phyloP scores from a whole-genome alignment of 805 yeast genomes.

The Metschnikowia continentalis region DNA sequence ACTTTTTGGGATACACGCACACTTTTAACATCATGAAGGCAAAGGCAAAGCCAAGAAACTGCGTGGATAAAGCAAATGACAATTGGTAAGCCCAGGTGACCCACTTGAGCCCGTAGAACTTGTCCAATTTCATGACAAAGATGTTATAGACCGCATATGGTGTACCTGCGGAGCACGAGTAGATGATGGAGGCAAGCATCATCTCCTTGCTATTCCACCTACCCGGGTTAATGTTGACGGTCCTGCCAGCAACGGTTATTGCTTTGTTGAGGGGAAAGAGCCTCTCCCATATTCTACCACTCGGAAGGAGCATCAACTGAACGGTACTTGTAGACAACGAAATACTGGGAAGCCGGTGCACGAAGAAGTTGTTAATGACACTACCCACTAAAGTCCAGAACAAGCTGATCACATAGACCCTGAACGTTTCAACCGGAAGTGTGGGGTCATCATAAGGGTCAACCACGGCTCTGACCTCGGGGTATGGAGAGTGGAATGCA shows the following conservation, averaged over 20 bases:
- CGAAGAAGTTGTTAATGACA: constrained; percentile 53
- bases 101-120: constrained; percentile 42
- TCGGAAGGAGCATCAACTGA: constrained; percentile 36
- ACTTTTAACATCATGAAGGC: constrained; percentile 62
- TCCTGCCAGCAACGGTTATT: constrained; percentile 21
- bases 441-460: constrained; percentile 52
- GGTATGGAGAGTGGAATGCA: constrained; percentile 51
- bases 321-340: constrained; percentile 37
- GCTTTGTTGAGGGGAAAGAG: constrained; percentile 23
- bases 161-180: constrained; percentile 39
- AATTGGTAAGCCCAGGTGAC: constrained; percentile 51
- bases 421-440: constrained; percentile 47
- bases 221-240: constrained; percentile 36
- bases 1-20: constrained; percentile 39
- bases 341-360: constrained; percentile 51
- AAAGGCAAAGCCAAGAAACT: constrained; percentile 62
- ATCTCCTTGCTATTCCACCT: constrained; percentile 43
- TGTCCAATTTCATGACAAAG: constrained; percentile 40
- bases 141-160: constrained; percentile 42
- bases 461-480: constrained; percentile 65
- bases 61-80: constrained; percentile 49
- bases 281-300: constrained; percentile 39
- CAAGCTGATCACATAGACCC: constrained; percentile 52
- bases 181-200: constrained; percentile 43
- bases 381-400: constrained; percentile 52